These are phyloP conservation scores for Aspergillus sergii DNA, from an alignment of 2,329 filamentous ascomycete genomes.

Conservation along the genomic window DNA sequence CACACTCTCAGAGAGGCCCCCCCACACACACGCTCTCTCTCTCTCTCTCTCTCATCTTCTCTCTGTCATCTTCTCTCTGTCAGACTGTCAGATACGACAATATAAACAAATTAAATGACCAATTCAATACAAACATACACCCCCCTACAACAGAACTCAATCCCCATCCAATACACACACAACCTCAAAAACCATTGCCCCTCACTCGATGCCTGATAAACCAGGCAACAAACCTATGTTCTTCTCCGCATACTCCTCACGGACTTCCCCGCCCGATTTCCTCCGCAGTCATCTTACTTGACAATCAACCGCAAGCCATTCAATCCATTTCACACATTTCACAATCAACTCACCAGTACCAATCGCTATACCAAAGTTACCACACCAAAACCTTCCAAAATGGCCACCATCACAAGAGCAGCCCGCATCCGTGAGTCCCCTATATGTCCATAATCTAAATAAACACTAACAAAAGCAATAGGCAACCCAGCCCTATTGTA, in stretches of 20 bases:
- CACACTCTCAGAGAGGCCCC: background rate
- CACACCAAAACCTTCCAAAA: conserved; percentile 5
- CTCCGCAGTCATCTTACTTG: conserved; percentile 3
- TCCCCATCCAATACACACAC: background rate
- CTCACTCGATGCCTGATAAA: conserved; percentile 6
- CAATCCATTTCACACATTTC: background rate
- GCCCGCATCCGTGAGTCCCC: conserved; percentile 31
- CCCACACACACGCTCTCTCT: background rate
- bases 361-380: background rate
- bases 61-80: background rate
- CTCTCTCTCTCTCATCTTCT: background rate
- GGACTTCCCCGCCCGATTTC: conserved; percentile 18
- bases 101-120: background rate
- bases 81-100: background rate
- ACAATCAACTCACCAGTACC: background rate
- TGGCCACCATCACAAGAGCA: conserved; percentile 24
- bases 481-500: conserved; percentile 53
- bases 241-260: conserved; percentile 13
- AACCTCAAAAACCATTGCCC: background rate
- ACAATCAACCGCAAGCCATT: background rate
- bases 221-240: conserved; percentile 11
- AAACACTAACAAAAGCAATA: conserved; percentile 25
- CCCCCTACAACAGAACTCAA: background rate
- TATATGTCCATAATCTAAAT: background rate
- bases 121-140: background rate